Percentiles rank a stretch among this genome's conserved stretches.
These are phyloP conservation scores for Monosporascus ibericus DNA, from an alignment of 2,329 filamentous ascomycete species.

Conservation along the genomic window DNA sequence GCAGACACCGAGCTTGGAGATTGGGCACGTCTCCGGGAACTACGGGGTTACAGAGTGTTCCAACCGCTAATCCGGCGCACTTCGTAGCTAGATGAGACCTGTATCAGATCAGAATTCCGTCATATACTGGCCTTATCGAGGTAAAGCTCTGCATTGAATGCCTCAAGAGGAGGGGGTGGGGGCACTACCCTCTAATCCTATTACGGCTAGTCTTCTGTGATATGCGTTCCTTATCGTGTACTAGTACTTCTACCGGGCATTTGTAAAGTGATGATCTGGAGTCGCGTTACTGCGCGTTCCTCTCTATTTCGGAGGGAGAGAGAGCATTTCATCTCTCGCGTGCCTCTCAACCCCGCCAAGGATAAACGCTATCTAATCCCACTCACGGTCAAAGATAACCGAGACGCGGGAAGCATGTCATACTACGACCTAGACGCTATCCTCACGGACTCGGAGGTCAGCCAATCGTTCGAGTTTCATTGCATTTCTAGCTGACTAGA, in stretches of 20 bases:
- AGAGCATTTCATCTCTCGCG: no score
- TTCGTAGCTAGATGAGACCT: not conserved
- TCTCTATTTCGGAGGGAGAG: no score
- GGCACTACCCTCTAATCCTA: no score
- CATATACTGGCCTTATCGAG: not conserved
- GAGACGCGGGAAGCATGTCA: conserved; percentile 43
- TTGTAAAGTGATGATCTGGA: no score
- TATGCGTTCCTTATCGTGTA: no score
- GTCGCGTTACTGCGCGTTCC: no score
- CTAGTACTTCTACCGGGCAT: no score
- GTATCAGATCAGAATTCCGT: not conserved
- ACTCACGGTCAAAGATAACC: not conserved
- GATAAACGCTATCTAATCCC: conserved; percentile 1
- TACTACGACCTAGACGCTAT: conserved; percentile 86
- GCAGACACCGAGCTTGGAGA: not conserved
- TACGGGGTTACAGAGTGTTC: not conserved
- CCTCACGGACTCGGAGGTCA: conserved; percentile 75
- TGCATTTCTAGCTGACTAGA: not conserved
- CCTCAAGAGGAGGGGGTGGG: no score
- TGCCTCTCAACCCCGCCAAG: not conserved
- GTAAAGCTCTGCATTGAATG: not conserved
- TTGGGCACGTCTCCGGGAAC: not conserved
- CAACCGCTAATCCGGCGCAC: not conserved
- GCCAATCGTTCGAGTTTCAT: conserved; percentile 2
- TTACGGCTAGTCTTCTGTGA: no score